Conservation (phyloP, 2,329 filamentous ascomycete species). For the Trichoderma polysporum region DNA sequence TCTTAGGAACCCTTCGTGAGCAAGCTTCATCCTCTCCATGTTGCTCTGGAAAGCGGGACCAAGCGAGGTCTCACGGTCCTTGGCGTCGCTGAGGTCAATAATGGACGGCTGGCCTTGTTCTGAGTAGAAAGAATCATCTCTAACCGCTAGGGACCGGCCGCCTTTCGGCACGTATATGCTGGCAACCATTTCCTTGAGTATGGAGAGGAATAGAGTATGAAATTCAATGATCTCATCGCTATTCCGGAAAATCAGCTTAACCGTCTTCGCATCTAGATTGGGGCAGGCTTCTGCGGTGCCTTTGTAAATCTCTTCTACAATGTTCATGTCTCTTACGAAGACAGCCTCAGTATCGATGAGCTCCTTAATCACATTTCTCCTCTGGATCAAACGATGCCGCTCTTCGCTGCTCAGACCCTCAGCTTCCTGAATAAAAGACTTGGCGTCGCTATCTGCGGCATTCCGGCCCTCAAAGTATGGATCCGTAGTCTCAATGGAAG, state of each 20-base stretch:
- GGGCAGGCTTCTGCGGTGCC: constrained; percentile 82
- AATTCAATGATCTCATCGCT: constrained; percentile 88
- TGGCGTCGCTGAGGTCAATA: constrained; percentile 49
- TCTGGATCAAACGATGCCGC: constrained; percentile 72
- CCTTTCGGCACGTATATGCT: constrained; percentile 71
- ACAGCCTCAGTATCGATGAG: constrained; percentile 88
- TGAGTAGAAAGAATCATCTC: constrained; percentile 43
- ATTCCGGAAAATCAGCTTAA: constrained; percentile 90
- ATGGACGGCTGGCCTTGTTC: constrained; percentile 41
- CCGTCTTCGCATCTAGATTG: constrained; percentile 76
- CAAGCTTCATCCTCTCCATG: constrained; percentile 59
- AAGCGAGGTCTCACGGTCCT: constrained; percentile 53
- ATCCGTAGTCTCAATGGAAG: constrained; percentile 46
- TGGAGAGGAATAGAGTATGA: constrained; percentile 73
- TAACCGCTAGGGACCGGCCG: constrained; percentile 43
- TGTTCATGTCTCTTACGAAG: constrained; percentile 94
- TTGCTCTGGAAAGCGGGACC: constrained; percentile 56
- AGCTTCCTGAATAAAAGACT: constrained; percentile 38
- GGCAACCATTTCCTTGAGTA: constrained; percentile 77
- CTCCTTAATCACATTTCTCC: constrained; percentile 84
- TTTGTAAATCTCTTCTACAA: constrained; percentile 96
- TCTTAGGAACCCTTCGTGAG: constrained; percentile 62
- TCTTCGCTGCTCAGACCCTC: constrained; percentile 52
- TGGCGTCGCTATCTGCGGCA: constrained; percentile 40
- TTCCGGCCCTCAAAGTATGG: constrained; percentile 39